Conservation (phyloP, 2,329 filamentous ascomycete species). For the Xylariomycetidae sp. region DNA sequence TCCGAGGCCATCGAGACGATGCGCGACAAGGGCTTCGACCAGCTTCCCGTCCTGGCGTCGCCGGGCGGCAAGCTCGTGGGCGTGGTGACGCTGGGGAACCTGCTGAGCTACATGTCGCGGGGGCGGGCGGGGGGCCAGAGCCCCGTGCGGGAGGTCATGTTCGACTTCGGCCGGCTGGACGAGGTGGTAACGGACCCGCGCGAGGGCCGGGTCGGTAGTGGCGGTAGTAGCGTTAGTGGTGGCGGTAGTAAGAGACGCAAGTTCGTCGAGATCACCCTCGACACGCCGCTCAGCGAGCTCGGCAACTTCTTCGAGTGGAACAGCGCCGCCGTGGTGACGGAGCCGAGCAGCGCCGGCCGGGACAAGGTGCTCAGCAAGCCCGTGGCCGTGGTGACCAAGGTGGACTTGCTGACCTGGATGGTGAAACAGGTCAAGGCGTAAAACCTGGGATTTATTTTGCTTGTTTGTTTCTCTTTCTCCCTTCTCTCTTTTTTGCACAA, state of each 20-base stretch:
- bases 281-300: conserved; percentile 77
- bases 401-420: conserved; percentile 90
- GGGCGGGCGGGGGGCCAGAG: conserved; percentile 71
- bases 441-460: conserved; percentile 1
- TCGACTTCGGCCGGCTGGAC: conserved; percentile 82
- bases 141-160: conserved; percentile 87
- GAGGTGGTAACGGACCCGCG: conserved; percentile 89
- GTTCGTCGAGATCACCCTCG: conserved; percentile 91
- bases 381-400: conserved; percentile 90
- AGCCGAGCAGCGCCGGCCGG: conserved; percentile 52
- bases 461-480: conserved; percentile 1
- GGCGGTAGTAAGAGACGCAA: conserved; percentile 61
- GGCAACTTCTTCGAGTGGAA: conserved; percentile 98
- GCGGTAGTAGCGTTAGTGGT: no score
- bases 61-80: conserved; percentile 73
- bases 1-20: conserved; percentile 93
- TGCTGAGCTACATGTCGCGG: conserved; percentile 83
- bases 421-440: conserved; percentile 55
- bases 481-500: conserved; percentile 7
- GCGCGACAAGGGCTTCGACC: conserved; percentile 97
- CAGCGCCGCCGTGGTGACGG: conserved; percentile 89
- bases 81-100: conserved; percentile 89
- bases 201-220: conserved; percentile 29
- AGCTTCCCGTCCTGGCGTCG: conserved; percentile 80
- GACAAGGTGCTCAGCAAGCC: conserved; percentile 62